Base-by-base conservation (phyloP, 2,329 filamentous ascomycete species). In the Neopestalotiopsis clavispora region DNA sequence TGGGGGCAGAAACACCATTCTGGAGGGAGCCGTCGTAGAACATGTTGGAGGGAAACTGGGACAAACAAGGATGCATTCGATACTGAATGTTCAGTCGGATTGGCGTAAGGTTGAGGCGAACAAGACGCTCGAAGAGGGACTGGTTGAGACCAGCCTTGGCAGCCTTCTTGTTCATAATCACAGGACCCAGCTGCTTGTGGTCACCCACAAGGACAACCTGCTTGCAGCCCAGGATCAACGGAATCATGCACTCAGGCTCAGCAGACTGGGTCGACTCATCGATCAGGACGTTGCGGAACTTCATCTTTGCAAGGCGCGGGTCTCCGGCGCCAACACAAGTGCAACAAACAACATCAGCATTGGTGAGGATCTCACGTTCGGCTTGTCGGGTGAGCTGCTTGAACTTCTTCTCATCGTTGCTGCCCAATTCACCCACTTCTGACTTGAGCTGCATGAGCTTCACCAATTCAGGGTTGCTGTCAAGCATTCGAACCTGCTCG, bases 111-210 rank as follows among this genome's bases (percentile, higher is more conserved):
- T 92, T 92, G n/a, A 98, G 88, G 76, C 95, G 94, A 75, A 98
- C 95, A 65, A 99, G 87, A 75, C 96, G 94, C 83, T 99, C 96
- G 77, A 99, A 99, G 10, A 99, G 86, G n/a, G 95, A 98, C 81
- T 98, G 96, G 82, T 98, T 98, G 17, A 99, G 86, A 70, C 96
- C 96, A 67, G 96, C 96, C 82, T 98, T 98, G 71, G 96, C 96
- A 14, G 96, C 96, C 83, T 98, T 98, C 87, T 99, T 99, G 87
- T 99, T 99, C 95, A 99, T 99, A 78, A 99, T 98, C 75, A 99
- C 96, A 1, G 96, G 96, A 0, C 96, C 96, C 72, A 99, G 89
- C 80, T 99, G 96, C 81, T 98, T 97, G 82, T 99, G 96, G 78
- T 99, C 96, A 78, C 96, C 96, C 57, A 99, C 96, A 45, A 99